These are phyloP conservation scores for Triticum monococcum DNA, from an alignment of 176 grass and related monocot genomes.

Conservation along the genomic window DNA sequence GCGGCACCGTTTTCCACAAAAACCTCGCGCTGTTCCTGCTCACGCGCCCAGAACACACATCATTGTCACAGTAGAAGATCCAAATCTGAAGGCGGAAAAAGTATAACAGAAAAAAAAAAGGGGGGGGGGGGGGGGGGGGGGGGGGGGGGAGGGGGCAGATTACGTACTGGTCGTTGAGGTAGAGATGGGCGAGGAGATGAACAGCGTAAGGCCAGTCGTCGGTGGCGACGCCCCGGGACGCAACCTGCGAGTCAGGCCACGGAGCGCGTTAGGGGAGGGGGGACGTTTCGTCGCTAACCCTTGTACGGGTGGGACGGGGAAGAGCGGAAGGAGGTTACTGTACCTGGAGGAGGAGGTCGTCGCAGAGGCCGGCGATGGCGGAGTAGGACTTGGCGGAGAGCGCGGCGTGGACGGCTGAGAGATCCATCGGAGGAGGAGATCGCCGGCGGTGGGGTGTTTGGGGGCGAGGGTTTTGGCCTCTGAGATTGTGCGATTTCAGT, in stretches of 20 bases:
- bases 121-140: no score
- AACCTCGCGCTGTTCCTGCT: conserved; percentile 84
- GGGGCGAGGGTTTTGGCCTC: conserved; percentile 10
- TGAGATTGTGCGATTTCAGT: neutral
- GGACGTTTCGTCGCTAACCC: neutral
- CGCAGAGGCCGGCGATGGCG: conserved; percentile 54
- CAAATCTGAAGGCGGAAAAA: neutral
- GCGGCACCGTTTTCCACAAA: conserved; percentile 78
- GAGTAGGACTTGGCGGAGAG: conserved; percentile 56
- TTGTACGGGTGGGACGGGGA: neutral
- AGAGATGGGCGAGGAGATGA: conserved; percentile 85
- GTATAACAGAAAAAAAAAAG: neutral
- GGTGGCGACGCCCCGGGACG: conserved; percentile 47
- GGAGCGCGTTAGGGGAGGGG: neutral
- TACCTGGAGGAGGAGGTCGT: conserved; percentile 74
- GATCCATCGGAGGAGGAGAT: conserved; percentile 58
- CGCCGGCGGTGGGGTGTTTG: neutral
- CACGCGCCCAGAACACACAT: neutral
- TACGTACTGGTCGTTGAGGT: conserved; percentile 64
- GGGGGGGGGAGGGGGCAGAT: neutral
- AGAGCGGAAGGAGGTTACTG: neutral
- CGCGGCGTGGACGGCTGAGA: conserved; percentile 54
- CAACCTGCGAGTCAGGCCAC: conserved; percentile 35
- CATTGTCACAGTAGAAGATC: neutral
- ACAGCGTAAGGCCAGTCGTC: conserved; percentile 89